Base-by-base conservation (phyloP, 1,284 basidiomycete species). In the Neonothopanus nambi region DNA sequence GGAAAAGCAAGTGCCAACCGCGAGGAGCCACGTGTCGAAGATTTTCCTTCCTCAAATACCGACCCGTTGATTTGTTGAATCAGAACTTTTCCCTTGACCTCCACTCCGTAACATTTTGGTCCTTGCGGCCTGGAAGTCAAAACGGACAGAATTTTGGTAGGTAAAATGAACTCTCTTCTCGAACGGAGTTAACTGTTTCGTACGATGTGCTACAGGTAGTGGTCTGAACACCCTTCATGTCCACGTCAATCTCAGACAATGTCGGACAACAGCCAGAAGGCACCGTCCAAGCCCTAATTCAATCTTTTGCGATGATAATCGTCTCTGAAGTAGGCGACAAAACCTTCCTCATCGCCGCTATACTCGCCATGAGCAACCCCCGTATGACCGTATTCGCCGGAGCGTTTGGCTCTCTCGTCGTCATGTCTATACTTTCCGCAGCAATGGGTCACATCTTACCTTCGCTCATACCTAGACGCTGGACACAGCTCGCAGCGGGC, bases 251-350 rank as follows among this genome's bases (percentile, higher is more conserved):
- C 5, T 40, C n/a, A 7, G 38, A 40, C 38, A 23, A 40, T 40
- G 17, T 40, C 38, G 21, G 17, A 18, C 42, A 33, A 21, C 28
- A 52, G 33, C 40, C 28, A 12, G 79, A 82, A 58, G 71, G 67
- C 57, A 68, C 62, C 47, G 47, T 74, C 44, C 69, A 85, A 57
- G 89, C 84, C 12, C 80, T 94, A 59, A 56, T 80, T 7, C 87
- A 91, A 63, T 82, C 91, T 3, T 93, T 94, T 73, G 68, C 81
- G 55, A 93, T 95, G 87, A 96, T 95, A 61, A 87, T 95, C 41
- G 78, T 91, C 66, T 93, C 91, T 1, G 93, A 95, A 75, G 89
- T 95, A 37, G 95, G 96, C 43, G 97, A 99, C 85, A 98, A 98
- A 73, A 99, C 96, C 0, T 99, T 99, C 68, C 85, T 99, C 56